Conservation (phyloP, 139 green algal species). For the Chlorella sp. region DNA sequence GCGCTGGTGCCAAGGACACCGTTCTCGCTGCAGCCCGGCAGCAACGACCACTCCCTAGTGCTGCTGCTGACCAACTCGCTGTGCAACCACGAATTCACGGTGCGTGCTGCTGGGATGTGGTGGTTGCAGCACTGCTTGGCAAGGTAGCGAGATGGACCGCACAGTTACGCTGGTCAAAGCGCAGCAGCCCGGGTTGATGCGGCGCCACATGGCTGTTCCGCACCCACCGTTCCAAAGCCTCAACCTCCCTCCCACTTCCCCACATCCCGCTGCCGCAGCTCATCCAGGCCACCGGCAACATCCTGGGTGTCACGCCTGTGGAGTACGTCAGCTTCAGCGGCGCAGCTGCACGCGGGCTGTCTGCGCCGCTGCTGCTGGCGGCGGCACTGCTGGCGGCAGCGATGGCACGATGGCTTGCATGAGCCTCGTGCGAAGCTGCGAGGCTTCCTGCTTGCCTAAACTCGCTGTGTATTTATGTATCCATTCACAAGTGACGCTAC, state of each 20-base stretch:
- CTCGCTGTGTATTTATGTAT: not conserved
- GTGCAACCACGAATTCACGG: constrained; percentile 17
- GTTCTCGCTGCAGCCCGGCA: not conserved
- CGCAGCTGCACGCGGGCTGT: not conserved
- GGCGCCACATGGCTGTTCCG: no score
- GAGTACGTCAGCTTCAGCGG: not conserved
- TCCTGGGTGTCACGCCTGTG: constrained; percentile 8
- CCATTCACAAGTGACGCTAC: not conserved
- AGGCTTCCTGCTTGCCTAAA: not conserved
- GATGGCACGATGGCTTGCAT: not conserved
- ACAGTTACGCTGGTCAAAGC: no score
- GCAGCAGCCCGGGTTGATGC: no score
- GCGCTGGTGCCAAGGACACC: not conserved
- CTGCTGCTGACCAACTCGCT: not conserved
- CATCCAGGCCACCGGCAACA: constrained; percentile 10
- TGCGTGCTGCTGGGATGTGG: not conserved
- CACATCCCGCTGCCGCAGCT: constrained; percentile 4
- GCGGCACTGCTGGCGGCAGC: not conserved
- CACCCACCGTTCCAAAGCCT: not conserved
- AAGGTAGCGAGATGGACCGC: no score
- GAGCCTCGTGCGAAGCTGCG: not conserved
- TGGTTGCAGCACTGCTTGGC: not conserved
- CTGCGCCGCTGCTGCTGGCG: not conserved
- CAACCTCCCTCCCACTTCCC: not conserved
- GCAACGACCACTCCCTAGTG: not conserved